phyloP scores from a whole-genome alignment of 768 basidiomycete species.

The Leccinum truebloodii region DNA sequence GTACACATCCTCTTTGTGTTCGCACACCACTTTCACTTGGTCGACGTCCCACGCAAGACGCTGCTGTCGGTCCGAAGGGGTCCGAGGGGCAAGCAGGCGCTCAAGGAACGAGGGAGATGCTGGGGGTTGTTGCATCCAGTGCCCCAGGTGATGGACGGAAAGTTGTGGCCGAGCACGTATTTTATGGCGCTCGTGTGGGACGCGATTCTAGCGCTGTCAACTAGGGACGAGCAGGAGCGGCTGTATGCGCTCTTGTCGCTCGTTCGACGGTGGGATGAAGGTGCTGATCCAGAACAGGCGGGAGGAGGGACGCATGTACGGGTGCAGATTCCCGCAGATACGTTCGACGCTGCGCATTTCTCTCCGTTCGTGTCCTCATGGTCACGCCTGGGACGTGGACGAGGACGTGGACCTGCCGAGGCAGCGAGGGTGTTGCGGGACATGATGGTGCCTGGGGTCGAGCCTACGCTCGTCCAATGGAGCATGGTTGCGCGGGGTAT shows the following conservation, averaged over 20 bases:
- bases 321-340: slow-evolving; percentile 26
- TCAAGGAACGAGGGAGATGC: too few species aligned
- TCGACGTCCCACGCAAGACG: slow-evolving; percentile 37
- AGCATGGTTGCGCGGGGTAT: too few species aligned
- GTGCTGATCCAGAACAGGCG: not conserved
- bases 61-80: too few species aligned
- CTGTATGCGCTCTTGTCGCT: not conserved
- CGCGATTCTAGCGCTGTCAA: too few species aligned
- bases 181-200: too few species aligned
- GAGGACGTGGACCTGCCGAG: slow-evolving; percentile 20
- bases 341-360: slow-evolving; percentile 45
- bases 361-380: slow-evolving; percentile 52
- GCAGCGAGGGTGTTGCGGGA: slow-evolving; percentile 49
- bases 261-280: not conserved
- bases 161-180: too few species aligned
- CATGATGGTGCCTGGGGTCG: slow-evolving; percentile 36
- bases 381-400: slow-evolving; percentile 17
- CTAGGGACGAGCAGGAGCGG: not conserved
- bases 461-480: too few species aligned
- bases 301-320: not conserved
- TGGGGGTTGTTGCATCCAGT: too few species aligned
- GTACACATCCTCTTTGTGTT: too few species aligned
- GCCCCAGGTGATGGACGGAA: too few species aligned
- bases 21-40: too few species aligned
- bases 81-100: too few species aligned